phyloP scores from a whole-genome alignment of 495 filamentous ascomycete genomes.

The Physcia stellaris region DNA sequence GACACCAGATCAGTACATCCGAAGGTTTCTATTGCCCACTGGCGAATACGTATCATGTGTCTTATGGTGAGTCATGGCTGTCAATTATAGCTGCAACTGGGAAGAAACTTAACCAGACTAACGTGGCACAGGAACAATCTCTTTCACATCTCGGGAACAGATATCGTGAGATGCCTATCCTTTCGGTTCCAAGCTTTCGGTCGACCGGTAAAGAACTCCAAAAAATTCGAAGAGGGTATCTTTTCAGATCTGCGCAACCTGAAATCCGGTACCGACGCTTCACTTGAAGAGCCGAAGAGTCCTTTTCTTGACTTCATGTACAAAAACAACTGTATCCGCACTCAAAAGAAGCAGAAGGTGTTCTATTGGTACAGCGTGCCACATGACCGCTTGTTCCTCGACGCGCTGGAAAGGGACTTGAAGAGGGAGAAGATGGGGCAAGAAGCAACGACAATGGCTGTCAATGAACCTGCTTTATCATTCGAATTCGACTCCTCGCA shows the following conservation, averaged over 20 bases:
- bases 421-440: slow-evolving; percentile 99
- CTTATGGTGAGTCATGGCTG: slow-evolving; percentile 53
- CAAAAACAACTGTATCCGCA: slow-evolving; percentile 99
- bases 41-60: slow-evolving; percentile 99
- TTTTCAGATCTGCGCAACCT: slow-evolving; percentile 97
- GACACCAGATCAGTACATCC: slow-evolving; percentile 91
- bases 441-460: slow-evolving; percentile 90
- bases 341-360: slow-evolving; percentile 99
- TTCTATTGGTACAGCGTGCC: slow-evolving; percentile 99
- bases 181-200: slow-evolving; percentile 98
- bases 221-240: slow-evolving; percentile 99
- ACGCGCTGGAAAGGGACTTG: slow-evolving; percentile 90
- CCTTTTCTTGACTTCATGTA: slow-evolving; percentile 96
- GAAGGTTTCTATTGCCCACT: slow-evolving; percentile 86
- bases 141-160: slow-evolving; percentile 97
- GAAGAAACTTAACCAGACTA: slow-evolving; percentile 15
- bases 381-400: slow-evolving; percentile 92
- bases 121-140: slow-evolving; percentile 71
- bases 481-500: slow-evolving; percentile 99
- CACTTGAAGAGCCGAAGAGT: slow-evolving; percentile 96
- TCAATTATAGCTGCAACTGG: neutral
- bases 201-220: slow-evolving; percentile 96
- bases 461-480: slow-evolving; percentile 89
- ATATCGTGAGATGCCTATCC: slow-evolving; percentile 95
- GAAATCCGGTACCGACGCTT: slow-evolving; percentile 97